Base-by-base conservation (phyloP, 306 rosid genomes). In the Sicyos edulis region DNA sequence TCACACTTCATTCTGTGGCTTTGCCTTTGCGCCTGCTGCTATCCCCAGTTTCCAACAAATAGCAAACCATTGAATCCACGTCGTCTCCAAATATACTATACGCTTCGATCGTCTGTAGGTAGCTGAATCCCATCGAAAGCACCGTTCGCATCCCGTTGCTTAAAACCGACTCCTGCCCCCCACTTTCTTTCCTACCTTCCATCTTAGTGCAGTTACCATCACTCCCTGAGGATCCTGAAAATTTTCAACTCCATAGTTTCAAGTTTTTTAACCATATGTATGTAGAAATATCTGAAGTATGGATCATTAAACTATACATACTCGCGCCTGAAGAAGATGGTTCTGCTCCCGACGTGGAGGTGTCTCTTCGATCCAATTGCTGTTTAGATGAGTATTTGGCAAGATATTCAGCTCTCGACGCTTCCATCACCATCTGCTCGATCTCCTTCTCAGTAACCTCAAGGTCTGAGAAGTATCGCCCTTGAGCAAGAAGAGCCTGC, bases 401-500 rank as follows among this genome's bases (percentile, higher is more conserved):
- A 49, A 85, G 80, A 82, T 91, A 88, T 83, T 95, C 97, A 0
- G 92, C 96, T 42, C 96, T 87, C 26, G 99, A 93, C 73, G 80
- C 89, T 85, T 87, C 97, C 79, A 93, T 91, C 72, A 91, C 99
- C 80, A 86, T 83, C 26, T 85, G 93, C 60, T 91, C 99, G 15
- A 93, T 93, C 84, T 93, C 97, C 86, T 88, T 93, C 81, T 93
- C 96, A 20, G 99, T 93, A 68, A 93, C 91, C 85, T 93, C 99
- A 50, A 93, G 89, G 81, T 93, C 99, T n/a, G 99, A 93, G 85
- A 86, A 87, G 79, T 91, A 91, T 56, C 87, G 84, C 11, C 97
- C 99, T 90, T 93, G 95, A 9, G 97, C 96, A 64, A 93, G 81
- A 74, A 93, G 99, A 72, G 99, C 97, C 99, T 93, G 96, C 54